Percentiles rank a stretch among this genome's conserved stretches.
Conservation (phyloP, 2,329 filamentous ascomycete genomes). For the Achaetomium macrosporum region DNA sequence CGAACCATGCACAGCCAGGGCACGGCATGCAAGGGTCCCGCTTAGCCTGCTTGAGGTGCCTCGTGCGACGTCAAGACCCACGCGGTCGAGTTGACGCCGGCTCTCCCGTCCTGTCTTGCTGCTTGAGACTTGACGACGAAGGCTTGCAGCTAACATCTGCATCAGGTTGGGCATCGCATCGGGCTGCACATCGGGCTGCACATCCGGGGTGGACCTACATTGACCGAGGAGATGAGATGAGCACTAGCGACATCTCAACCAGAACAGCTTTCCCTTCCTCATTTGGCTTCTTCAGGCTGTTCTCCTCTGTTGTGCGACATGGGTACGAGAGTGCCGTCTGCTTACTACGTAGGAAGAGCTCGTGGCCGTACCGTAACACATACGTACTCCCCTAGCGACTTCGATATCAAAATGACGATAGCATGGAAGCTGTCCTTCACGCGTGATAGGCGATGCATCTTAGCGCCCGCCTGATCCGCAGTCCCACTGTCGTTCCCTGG, state of each 20-base stretch:
- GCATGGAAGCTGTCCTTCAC: neutral
- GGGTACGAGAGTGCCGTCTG: too few species aligned
- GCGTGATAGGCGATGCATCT: slow-evolving; percentile 6
- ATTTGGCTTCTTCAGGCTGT: neutral
- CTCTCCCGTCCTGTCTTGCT: slow-evolving; percentile 10
- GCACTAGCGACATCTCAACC: neutral
- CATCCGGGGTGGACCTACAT: slow-evolving; percentile 3
- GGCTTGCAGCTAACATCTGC: slow-evolving; percentile 12
- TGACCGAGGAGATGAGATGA: neutral
- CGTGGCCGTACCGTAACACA: neutral
- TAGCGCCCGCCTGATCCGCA: slow-evolving; percentile 16
- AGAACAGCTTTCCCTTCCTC: neutral
- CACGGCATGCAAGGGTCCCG: slow-evolving; percentile 2
- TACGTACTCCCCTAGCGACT: neutral
- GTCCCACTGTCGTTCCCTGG: slow-evolving; percentile 14
- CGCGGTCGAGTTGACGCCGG: neutral
- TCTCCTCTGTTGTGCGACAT: neutral
- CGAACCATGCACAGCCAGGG: slow-evolving; percentile 6
- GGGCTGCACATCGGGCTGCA: slow-evolving; percentile 1
- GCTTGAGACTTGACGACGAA: slow-evolving; percentile 10
- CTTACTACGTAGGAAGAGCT: neutral
- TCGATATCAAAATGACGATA: slow-evolving; percentile 1
- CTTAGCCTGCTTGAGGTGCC: neutral
- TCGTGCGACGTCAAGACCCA: slow-evolving; percentile 5
- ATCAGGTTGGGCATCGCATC: neutral